Conservation (phyloP, 192 early-diverging fungal genomes). For the Haplosporangium gracile region DNA sequence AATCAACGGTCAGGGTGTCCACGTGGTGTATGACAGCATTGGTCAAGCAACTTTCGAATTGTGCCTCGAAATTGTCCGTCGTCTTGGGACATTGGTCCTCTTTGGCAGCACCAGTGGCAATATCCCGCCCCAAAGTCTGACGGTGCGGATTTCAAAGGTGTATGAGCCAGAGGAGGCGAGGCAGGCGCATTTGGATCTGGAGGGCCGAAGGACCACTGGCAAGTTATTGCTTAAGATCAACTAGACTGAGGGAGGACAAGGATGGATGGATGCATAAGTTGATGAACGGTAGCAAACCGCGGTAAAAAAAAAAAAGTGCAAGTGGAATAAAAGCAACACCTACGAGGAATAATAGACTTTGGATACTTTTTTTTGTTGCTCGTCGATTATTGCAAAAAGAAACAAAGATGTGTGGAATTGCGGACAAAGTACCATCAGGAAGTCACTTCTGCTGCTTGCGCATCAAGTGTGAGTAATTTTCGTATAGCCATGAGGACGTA, state of each 20-base stretch:
- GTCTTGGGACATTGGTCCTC: conserved; percentile 76
- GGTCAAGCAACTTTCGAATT: conserved; percentile 85
- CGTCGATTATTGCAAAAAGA: too few relatives aligned
- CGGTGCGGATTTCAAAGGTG: conserved; percentile 73
- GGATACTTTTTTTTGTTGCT: too few relatives aligned
- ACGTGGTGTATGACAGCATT: conserved; percentile 88
- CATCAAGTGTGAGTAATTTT: too few relatives aligned
- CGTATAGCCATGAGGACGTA: too few relatives aligned
- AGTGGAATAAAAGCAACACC: too few relatives aligned
- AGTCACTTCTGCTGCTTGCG: too few relatives aligned
- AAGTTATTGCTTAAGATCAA: conserved; percentile 72
- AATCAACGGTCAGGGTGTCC: conserved; percentile 76
- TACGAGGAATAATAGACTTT: too few relatives aligned
- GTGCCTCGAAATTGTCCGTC: conserved; percentile 69
- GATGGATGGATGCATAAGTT: background rate
- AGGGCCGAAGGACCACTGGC: conserved; percentile 74
- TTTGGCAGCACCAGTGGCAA: conserved; percentile 91
- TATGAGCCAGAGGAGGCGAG: conserved; percentile 79
- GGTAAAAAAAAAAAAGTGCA: background rate
- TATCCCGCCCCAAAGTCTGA: conserved; percentile 67
- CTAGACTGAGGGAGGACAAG: background rate
- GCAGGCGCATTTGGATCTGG: conserved; percentile 81
- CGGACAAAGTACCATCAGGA: too few relatives aligned
- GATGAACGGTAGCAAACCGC: background rate
- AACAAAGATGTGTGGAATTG: too few relatives aligned